Percentiles rank a stretch among this genome's conserved stretches.
Conservation (phyloP, 768 basidiomycete species). For the Trametes maxima region DNA sequence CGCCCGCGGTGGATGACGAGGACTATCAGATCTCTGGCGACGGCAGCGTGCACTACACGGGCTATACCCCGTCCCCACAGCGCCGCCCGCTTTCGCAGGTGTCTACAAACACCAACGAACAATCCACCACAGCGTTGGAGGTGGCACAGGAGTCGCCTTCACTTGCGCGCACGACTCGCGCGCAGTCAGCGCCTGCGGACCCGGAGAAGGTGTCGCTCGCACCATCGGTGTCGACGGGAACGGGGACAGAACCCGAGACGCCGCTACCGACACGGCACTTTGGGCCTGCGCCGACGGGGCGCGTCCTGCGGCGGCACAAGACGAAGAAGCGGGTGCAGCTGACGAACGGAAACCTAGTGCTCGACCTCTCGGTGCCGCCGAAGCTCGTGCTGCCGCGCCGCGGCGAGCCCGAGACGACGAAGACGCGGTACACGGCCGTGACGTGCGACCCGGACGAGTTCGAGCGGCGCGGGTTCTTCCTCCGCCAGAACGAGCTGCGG, state of each 20-base stretch:
- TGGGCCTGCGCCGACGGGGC: conserved; percentile 83
- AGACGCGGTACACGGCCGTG: conserved; percentile 82
- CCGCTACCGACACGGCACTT: conserved; percentile 77
- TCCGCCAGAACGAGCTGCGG: conserved; percentile 80
- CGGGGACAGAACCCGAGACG: conserved; percentile 28
- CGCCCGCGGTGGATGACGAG: conserved; percentile 73
- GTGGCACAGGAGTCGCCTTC: background rate
- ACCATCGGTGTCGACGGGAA: conserved; percentile 10
- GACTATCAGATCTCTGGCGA: conserved; percentile 63
- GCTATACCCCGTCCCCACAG: conserved; percentile 21
- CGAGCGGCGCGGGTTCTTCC: conserved; percentile 76
- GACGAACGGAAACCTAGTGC: conserved; percentile 86
- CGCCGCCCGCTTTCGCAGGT: conserved; percentile 15
- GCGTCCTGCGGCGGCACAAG: conserved; percentile 72
- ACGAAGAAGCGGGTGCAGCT: conserved; percentile 79
- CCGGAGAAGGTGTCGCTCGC: conserved; percentile 25
- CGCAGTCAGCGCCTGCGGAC: conserved; percentile 18
- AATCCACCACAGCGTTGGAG: conserved; percentile 4
- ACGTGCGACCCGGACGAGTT: conserved; percentile 96
- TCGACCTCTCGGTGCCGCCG: conserved; percentile 83
- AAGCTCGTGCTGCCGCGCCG: conserved; percentile 76
- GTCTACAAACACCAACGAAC: background rate
- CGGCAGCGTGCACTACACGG: conserved; percentile 58
- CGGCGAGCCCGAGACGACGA: conserved; percentile 72
- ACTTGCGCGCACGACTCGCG: conserved; percentile 3